These are phyloP conservation scores for Cytospora chrysosperma DNA, from an alignment of 2,329 filamentous ascomycete genomes.

Conservation along the genomic window DNA sequence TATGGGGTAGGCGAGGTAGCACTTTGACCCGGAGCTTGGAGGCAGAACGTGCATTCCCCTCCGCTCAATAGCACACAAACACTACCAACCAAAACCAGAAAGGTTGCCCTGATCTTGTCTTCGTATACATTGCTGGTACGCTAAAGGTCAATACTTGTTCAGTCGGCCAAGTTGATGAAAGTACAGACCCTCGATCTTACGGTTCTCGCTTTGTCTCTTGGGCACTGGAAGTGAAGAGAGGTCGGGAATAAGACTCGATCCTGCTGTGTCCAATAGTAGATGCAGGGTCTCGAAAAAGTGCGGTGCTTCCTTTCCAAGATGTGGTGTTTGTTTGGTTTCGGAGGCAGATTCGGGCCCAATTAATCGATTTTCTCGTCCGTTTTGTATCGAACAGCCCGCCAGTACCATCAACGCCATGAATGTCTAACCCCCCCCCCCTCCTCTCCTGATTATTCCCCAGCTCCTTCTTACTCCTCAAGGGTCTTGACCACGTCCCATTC, in stretches of 20 bases:
- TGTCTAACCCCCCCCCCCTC: background rate
- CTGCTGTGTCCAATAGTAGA: background rate
- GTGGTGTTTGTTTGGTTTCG: background rate
- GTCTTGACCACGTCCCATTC: constrained; percentile 98
- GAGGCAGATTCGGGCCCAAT: background rate
- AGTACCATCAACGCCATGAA: constrained; percentile 20
- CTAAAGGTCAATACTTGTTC: background rate
- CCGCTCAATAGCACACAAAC: too few relatives aligned
- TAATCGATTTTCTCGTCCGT: background rate
- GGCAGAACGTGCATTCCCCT: too few relatives aligned
- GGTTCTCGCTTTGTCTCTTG: background rate
- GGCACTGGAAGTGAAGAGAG: background rate
- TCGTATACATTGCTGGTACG: background rate
- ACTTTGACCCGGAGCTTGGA: background rate
- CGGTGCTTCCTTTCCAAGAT: background rate
- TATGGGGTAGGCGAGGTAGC: background rate
- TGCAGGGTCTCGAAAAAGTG: background rate
- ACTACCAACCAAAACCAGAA: too few relatives aligned
- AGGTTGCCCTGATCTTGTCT: background rate
- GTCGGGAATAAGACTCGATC: background rate
- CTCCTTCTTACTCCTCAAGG: constrained; percentile 71
- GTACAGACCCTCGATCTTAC: background rate
- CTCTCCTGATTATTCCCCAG: background rate
- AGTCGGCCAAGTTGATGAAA: background rate
- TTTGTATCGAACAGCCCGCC: constrained; percentile 13